Base-by-base conservation (phyloP, 805 yeast species). In the Teunomyces atbi region DNA sequence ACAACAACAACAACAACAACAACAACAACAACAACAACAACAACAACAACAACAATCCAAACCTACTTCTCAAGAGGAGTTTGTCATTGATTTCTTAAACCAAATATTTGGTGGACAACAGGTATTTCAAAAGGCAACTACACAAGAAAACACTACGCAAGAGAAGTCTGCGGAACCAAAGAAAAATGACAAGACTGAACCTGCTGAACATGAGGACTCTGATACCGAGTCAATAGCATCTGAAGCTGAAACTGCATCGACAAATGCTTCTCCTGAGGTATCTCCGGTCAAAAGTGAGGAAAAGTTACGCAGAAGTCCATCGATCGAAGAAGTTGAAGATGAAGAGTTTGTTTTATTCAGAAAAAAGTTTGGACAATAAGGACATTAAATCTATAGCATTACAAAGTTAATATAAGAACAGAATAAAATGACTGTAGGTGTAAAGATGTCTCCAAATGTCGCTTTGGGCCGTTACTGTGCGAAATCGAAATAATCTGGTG, bases 321-420 rank as follows among this genome's bases (percentile, higher is more conserved):
- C 67, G 0, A 19, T 61, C 36, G 63, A 60, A 33, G 64, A 59
- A 27, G 61, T 59, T 2, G 65, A 60, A 29, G 65, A 61, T 41
- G 65, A 61, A 38, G 65, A 61, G 46, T 70, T 66, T 51, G 71
- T 71, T 8, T 57, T 68, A 62, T 62, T 69, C 46, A 65, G 69
- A 45, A 71, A 70, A 55, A 69, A 62, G 49, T 67, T 68, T 45
- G 69, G 66, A 15, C 48, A 56, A 11, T 43, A 33, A 12, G 11
- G n/a, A 19, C 7, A 7, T 23, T 23, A 8, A 21, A 3, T 21
- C 8, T 21, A 23, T 6, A 23, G 26, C 8, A 23, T 11, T 10
- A 6, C 26, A 23, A 23, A 7, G 26, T 23, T 7, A 23, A 23
- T 23, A 23, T 6, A 23, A 6, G 37, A 10, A 34, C 10, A 34